phyloP scores from a whole-genome alignment of 2,329 filamentous ascomycete species.

The Paecilomyces sp. region DNA sequence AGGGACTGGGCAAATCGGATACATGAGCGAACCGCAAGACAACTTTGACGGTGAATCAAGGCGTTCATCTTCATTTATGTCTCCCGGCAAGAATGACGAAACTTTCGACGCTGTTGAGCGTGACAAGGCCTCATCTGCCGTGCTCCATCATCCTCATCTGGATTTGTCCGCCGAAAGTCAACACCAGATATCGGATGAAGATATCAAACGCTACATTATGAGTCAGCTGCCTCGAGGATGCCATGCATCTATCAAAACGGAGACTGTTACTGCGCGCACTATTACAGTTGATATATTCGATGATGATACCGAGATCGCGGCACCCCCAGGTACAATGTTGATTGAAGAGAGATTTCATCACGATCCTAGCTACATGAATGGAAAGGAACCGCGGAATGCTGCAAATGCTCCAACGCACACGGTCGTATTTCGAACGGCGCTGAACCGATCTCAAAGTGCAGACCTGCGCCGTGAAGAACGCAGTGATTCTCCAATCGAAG shows the following conservation, averaged over 20 bases:
- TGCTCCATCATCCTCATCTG: constrained; percentile 17
- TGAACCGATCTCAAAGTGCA: constrained; percentile 32
- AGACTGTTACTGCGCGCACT: constrained; percentile 37
- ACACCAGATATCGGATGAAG: constrained; percentile 36
- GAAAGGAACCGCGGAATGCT: constrained; percentile 37
- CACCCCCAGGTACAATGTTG: constrained; percentile 40
- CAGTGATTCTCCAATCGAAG: neutral
- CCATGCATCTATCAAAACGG: constrained; percentile 36
- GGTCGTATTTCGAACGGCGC: constrained; percentile 38
- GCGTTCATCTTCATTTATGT: constrained; percentile 47
- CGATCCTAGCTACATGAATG: constrained; percentile 32
- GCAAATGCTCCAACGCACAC: constrained; percentile 32
- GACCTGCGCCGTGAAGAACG: constrained; percentile 20
- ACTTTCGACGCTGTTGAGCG: constrained; percentile 33
- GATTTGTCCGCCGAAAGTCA: constrained; percentile 28
- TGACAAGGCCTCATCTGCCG: constrained; percentile 17
- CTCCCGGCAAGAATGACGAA: constrained; percentile 28
- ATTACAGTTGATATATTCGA: constrained; percentile 42
- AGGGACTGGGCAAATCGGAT: constrained; percentile 30
- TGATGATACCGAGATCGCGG: constrained; percentile 32
- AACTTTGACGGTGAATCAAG: constrained; percentile 41
- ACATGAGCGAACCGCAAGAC: constrained; percentile 31
- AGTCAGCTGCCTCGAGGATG: constrained; percentile 36
- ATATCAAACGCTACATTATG: constrained; percentile 42
- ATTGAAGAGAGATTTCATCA: constrained; percentile 41